These are phyloP conservation scores for Pythium chondricola DNA, from an alignment of 352 stramenopile species.

Conservation along the genomic window DNA sequence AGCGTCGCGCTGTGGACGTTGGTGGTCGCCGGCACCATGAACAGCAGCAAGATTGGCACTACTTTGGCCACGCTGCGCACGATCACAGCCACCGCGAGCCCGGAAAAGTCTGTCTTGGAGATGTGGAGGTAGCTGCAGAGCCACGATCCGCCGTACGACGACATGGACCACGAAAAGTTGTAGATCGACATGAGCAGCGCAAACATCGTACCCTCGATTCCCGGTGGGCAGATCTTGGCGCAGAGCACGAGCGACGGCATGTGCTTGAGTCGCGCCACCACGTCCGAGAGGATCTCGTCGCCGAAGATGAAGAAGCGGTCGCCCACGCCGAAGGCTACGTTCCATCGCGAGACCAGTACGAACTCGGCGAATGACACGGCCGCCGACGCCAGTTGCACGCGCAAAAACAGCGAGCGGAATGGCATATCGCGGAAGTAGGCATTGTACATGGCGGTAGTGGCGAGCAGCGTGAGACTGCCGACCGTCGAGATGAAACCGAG, in stretches of 20 bases:
- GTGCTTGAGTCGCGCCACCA: constrained; percentile 73
- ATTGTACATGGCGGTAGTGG: constrained; percentile 71
- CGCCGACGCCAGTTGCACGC: constrained; percentile 63
- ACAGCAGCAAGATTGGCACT: constrained; percentile 60
- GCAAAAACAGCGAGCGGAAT: constrained; percentile 72
- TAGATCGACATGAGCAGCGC: constrained; percentile 86
- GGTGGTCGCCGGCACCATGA: constrained; percentile 66
- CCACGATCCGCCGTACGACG: constrained; percentile 71
- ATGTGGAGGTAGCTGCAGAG: constrained; percentile 72
- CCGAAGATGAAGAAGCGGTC: constrained; percentile 80
- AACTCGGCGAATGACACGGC: constrained; percentile 63
- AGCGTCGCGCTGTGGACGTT: constrained; percentile 54
- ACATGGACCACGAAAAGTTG: constrained; percentile 78
- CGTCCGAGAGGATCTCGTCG: constrained; percentile 76
- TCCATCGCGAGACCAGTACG: constrained; percentile 61
- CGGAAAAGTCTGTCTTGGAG: constrained; percentile 67
- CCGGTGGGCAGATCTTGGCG: constrained; percentile 92
- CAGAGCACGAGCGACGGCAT: constrained; percentile 96
- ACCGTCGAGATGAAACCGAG: constrained; percentile 74
- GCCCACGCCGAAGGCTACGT: constrained; percentile 48
- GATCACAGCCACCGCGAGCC: constrained; percentile 44
- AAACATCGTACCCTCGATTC: constrained; percentile 96
- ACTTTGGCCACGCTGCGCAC: constrained; percentile 60
- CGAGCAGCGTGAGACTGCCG: constrained; percentile 61
- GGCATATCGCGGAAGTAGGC: constrained; percentile 74